Evolutionary conservation across 768 basidiomycete genomes (phyloP), one percentile per base, ranked within the genome.

Genomic region (Lentinula raphanica): DNA sequence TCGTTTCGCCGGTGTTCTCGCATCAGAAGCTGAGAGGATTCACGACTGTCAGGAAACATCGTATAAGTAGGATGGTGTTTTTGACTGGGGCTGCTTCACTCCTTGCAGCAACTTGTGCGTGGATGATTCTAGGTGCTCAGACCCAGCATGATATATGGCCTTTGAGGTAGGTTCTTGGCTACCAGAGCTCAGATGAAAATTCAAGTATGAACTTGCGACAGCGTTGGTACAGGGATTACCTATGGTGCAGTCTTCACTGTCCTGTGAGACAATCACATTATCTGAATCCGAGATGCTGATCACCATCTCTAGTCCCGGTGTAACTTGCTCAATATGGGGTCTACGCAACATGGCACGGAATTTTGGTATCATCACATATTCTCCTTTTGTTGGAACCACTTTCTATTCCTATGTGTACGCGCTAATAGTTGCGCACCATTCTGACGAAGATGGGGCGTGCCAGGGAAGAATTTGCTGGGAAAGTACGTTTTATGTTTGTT

Each of bases 321-420:
- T 93, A 28, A 71, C 90, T 3, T 82, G 85, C 2, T 77, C 86
- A 1, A 76, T 88, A 23, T 93, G 89, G 88, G 91, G 91, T 12
- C 67, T 78, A 27, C 65, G 75, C n/a, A 79, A 89, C 60, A 72
- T 86, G 4, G 91, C 84, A 8, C 82, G 91, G 58, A 93, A 93
- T 68, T 92, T 83, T 59, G 89, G 90, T 25, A 69, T 90, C 36
- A 65, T 90, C 57, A 83, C 86, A 49, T 90, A 89, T 63, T 84
- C 90, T 0, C 86, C 89, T 4, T 88, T 92, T 68, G 68, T 84
- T 25, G 90, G 89, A 5, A 90, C 89, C 0, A 82, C 88, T 1
- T 35, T 83, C 0, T 92, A 91, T 67, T 90, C 91, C 2, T 92
- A 89, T 68, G 66, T 92, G 0, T 93, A 91, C 60, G 91, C 91